phyloP scores from a whole-genome alignment of 441 rosid genomes.

The Rhodomyrtus psidioides region DNA sequence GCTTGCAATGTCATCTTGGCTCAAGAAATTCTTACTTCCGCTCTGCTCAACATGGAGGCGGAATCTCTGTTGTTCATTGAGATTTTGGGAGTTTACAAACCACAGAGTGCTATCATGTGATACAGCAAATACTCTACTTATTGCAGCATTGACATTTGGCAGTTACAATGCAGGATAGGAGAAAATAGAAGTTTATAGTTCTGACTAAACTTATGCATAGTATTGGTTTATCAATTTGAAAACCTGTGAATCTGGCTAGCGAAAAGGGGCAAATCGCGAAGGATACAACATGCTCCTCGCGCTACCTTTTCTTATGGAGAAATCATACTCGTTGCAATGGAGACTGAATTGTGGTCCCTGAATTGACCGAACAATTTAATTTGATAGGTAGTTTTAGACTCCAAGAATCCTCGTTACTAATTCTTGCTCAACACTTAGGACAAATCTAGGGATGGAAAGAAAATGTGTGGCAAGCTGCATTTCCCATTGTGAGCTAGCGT shows the following conservation, averaged over 20 bases:
- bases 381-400: neutral
- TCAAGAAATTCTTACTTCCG: too few species aligned
- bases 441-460: neutral
- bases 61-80: too few species aligned
- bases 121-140: too few species aligned
- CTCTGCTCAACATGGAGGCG: too few species aligned
- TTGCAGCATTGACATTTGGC: too few species aligned
- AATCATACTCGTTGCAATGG: neutral
- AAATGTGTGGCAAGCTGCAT: neutral
- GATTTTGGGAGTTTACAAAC: too few species aligned
- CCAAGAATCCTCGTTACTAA: neutral
- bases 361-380: neutral
- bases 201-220: neutral
- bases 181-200: too few species aligned
- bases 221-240: neutral
- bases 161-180: too few species aligned
- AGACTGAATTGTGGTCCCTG: neutral
- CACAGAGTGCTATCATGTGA: too few species aligned
- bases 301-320: neutral
- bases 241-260: neutral
- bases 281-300: neutral
- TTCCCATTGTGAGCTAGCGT: neutral
- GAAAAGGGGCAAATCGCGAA: neutral
- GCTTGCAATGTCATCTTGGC: too few species aligned
- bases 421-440: neutral